Evolutionary conservation across 495 filamentous ascomycete species (phyloP).

Genomic region (Chlorociboria aeruginascens): DNA sequence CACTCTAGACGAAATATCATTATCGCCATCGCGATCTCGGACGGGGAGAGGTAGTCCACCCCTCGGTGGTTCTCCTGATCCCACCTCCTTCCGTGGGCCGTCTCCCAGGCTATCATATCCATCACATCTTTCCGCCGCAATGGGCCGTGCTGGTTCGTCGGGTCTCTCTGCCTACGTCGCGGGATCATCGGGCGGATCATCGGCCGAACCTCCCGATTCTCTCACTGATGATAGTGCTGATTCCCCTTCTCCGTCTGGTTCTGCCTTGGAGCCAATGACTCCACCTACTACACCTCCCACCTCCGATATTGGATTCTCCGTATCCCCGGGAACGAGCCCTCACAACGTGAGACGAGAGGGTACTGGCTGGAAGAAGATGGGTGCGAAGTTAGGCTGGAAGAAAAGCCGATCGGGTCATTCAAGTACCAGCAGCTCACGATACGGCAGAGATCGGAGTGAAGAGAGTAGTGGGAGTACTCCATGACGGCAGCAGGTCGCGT

Average conservation of each 20-base stretch:
- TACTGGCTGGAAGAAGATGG: conserved; percentile 76
- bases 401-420: conserved; percentile 23
- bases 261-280: conserved; percentile 61
- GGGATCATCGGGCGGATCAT: conserved; percentile 7
- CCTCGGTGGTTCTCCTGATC: conserved; percentile 18
- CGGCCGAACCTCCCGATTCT: conserved; percentile 17
- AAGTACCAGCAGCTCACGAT: conserved; percentile 13
- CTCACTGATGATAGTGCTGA: conserved; percentile 39
- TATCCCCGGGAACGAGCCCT: conserved; percentile 13
- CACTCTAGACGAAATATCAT: conserved; percentile 24
- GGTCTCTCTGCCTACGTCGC: conserved; percentile 11
- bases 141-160: conserved; percentile 12
- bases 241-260: conserved; percentile 34
- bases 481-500: conserved; percentile 45
- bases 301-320: conserved; percentile 29
- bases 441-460: conserved; percentile 20
- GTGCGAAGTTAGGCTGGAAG: conserved; percentile 53
- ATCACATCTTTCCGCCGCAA: conserved; percentile 17
- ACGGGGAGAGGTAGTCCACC: conserved; percentile 17
- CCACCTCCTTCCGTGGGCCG: conserved; percentile 18
- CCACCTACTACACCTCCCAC: conserved; percentile 77
- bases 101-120: conserved; percentile 14
- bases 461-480: conserved; percentile 26
- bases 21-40: conserved; percentile 11
- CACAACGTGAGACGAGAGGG: conserved; percentile 8